Evolutionary conservation across 441 rosid species (phyloP), one percentile per base, ranked within the genome.

Genomic region (Adansonia grandidieri): DNA sequence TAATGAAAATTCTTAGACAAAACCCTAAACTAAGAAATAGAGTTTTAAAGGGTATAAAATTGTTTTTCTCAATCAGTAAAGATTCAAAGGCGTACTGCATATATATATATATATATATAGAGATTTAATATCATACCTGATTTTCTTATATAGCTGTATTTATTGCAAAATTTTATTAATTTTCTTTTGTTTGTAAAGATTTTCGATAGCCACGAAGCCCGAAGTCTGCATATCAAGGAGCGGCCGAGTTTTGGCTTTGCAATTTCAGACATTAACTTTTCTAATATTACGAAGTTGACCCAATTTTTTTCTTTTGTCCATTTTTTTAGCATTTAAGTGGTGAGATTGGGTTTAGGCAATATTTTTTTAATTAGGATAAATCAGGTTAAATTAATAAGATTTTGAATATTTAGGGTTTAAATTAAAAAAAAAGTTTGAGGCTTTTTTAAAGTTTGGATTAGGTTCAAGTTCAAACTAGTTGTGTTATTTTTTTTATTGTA

Each of bases 221-320:
- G 10, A 9, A 37, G 2, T 37, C 53, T 40, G 40, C 19, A 17
- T 42, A 73, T 42, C 17, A 42, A 57, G 2, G 1, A 5, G 66
- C 40, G 53, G 66, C 42, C 67, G 54, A 58, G 54, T 40, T 42
- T 73, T 42, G 54, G 5, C 20, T 42, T 73, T 57, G 54, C 63
- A 54, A 42, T 6, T 42, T 11, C 32, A 58, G 77, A 6, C 67
- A 58, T 20, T 19, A 58, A 42, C 19, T 44, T 44, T 19, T 0
- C 32, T 10, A 57, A 19, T 73, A 73, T 73, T 60, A 73, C 67
- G n/a, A 73, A 73, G 3, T 11, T 40, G 53, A 17, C 32, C 17
- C 32, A 0, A 0, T 4, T 17, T 1, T 54, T 28, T 15, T 4
- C 3, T 22, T 19, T 61, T 51, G 45, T 5, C 22, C 14, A 47